Conservation (phyloP, 257 asterid genomes). For the Anisodus acutangulus region DNA sequence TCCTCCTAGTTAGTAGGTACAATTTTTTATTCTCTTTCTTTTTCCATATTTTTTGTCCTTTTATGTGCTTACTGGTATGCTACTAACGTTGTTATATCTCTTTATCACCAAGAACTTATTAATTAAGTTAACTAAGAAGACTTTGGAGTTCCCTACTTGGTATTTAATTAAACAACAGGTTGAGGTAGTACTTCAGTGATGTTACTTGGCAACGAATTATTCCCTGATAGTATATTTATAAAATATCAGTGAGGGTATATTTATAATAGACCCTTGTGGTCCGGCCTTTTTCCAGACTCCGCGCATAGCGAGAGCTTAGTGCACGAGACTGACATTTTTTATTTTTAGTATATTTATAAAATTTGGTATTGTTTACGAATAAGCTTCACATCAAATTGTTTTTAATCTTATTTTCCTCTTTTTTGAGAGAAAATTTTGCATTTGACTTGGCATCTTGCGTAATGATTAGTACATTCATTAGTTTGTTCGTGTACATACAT, state of each 20-base stretch:
- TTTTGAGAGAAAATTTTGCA: neutral
- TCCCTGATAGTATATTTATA: neutral
- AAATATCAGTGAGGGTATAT: too few species aligned
- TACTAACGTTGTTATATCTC: neutral
- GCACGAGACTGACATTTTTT: too few species aligned
- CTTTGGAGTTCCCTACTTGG: neutral
- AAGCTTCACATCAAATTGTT: neutral
- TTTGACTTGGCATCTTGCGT: conserved; percentile 1
- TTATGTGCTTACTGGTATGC: neutral
- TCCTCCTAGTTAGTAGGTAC: neutral
- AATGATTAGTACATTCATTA: conserved; percentile 14
- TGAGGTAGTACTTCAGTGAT: neutral
- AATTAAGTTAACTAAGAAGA: neutral
- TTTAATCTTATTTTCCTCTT: too few species aligned
- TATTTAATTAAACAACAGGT: neutral
- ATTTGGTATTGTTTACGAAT: neutral
- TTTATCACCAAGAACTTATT: neutral
- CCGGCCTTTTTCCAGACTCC: too few species aligned
- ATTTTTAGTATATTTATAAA: neutral
- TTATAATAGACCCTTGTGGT: too few species aligned
- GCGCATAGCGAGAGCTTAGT: too few species aligned
- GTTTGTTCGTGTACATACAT: neutral
- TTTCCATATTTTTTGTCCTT: neutral
- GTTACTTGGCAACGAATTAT: neutral
- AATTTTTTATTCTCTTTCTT: neutral